Base-by-base conservation (phyloP, 164 flowering plant genomes). In the Annona squamosa region DNA sequence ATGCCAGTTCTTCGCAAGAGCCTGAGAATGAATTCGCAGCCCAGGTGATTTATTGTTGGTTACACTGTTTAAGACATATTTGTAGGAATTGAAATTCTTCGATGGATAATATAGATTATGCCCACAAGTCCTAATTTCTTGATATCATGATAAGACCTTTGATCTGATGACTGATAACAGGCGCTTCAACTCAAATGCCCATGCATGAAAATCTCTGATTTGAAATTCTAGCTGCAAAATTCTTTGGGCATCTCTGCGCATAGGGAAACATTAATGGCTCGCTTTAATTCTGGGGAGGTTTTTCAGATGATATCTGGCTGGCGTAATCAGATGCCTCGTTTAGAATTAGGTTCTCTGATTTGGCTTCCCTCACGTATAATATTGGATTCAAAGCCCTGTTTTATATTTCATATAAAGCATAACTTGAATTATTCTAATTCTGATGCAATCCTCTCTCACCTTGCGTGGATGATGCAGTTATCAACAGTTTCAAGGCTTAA, bases 1-100 rank as follows among this genome's bases (percentile, higher is more conserved):
- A 92, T 71, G 77, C 91, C 41, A 79, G 82, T 74, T 73, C 87
- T 61, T 81, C 91, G 1, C 81, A 76, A 70, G 95, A 92, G 68
- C 87, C 90, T 0, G 95, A 92, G 79, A 48, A 82, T 19, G 95
- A 92, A 57, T 89, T 90, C 72, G 81, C 82, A 56, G 87, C 89
- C 57, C 95, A 92, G 89, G 97, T 90, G 41, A 42, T n/a, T 10
- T 65, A n/a, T 26, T 48, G 17, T 44, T 9, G 13, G 56, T 44
- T 42, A 7, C n/a, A 4, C n/a, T 65, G 41, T n/a, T 3, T 12
- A 65, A 65, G 41, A 65, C 13, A 16, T 13, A 68, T 4, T 52
- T 52, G 59, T 52, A 52, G 59, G 13, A 9, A 52, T 52, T 52
- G 9, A 6, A 16, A 52, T 52, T 52, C 59, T 16, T 16, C 9